Evolutionary conservation across 371 early-diverging fungal species (phyloP), one percentile per base, ranked within the genome.

Genomic region (Amoeboaphelidium protococcarum): DNA sequence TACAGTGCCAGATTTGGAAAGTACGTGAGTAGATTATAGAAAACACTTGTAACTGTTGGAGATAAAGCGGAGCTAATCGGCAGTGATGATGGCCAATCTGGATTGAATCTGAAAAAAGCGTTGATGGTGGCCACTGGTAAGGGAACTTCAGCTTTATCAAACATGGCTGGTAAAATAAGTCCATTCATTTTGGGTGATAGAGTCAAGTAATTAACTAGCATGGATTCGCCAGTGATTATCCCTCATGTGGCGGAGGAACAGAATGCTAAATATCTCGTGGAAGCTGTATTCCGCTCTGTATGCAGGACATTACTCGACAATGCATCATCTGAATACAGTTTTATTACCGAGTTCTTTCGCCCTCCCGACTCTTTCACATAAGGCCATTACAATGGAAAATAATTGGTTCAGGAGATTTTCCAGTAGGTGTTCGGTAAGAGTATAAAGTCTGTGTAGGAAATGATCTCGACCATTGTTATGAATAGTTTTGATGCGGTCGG

Each of bases 291-390:
- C 52, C 71, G 82, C 54, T 82, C 82, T 54, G 72, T 79, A 61
- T 76, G 79, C 46, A 64, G 83, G 26, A 72, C 86, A 2, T 57
- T 91, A 45, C 74, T 81, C 44, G 92, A 91, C 62, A 87, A 88
- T 54, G 83, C 87, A 16, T 74, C 78, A 40, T 76, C 86, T 3
- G 92, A 91, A 61, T 89, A 82, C 58, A 63, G 80, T 26, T 91
- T 91, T 52, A 68, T 78, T 24, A 62, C 69, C 25, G 83, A 85
- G 48, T 91, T 86, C 60, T 89, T 89, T 54, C 10, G 22, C 13
- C 20, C 37, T 26, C 23, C 43, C 23, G 2, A n/a, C 56, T 58
- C 21, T 54, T 49, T n/a, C 46, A 55, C 20, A 19, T 2, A 26
- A 46, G 2, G 26, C 3, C 52, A 54, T 45, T 19, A 23, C 4